Evolutionary conservation across 2,329 filamentous ascomycete genomes (phyloP), one percentile per base, ranked within the genome.

Genomic region (Helicocarpus griseus): DNA sequence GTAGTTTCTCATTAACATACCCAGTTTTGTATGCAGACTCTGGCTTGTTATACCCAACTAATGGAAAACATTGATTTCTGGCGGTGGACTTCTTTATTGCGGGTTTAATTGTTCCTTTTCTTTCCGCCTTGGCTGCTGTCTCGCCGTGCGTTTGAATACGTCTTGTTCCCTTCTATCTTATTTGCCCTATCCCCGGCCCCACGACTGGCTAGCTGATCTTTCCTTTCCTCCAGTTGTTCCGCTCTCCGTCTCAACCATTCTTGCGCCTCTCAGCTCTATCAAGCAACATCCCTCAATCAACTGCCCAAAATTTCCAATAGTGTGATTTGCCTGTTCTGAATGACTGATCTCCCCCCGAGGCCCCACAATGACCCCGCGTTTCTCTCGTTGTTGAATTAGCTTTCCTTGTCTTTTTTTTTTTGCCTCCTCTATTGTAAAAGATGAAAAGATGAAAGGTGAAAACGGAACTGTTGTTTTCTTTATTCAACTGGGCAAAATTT

Each of bases 51-150:
- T 48, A 28, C 29, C 19, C n/a, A 35, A 48, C n/a, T 40, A 48
- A 35, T 48, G 17, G 11, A n/a, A 40, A 40, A 36, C 21, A 47
- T 47, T 11, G 13, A 35, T 49, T 22, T 39, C 47, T 49, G 35
- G 47, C 17, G 33, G 47, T 49, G 33, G 26, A 49, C 35, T 48
- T 40, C 31, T 17, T 33, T 22, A 35, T 47, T 22, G 29, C 4
- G 14, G 39, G 19, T 28, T 51, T 36, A 19, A 40, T 40, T 49
- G 31, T 24, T 22, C 14, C 29, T 5, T 33, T 28, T 41, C 41
- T 40, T 28, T 19, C 41, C 24, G 26, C 26, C 24, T 29, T n/a
- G n/a, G 19, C 29, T 44, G 41, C 41, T 31, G 36, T 50, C 40
- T 41, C 38, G n/a, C 5, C n/a, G 14, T 38, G 29, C 29, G 45